Base-by-base conservation (phyloP, 2,329 filamentous ascomycete genomes). In the Talaromyces sp. region DNA sequence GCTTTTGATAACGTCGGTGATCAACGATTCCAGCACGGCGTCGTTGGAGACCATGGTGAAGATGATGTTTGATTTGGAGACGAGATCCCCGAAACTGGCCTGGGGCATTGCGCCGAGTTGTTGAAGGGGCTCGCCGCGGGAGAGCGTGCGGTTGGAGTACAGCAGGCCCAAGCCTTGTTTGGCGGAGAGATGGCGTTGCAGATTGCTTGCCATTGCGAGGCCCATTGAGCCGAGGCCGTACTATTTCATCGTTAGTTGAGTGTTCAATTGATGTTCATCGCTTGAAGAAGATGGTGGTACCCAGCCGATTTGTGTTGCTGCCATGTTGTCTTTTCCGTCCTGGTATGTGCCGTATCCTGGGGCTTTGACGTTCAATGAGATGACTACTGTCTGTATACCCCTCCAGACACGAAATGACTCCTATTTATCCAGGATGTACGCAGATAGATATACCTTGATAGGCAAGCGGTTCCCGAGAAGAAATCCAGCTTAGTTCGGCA, bases 191-290 rank as follows among this genome's bases (percentile, higher is more conserved):
- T 80, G 78, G 22, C 73, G 74, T 71, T 81, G 78, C 7, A 81
- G 73, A 63, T 81, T 81, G 54, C 71, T 73, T 63, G 79, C 78
- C 79, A 81, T 81, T 68, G 76, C 77, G 17, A 78, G 76, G 67
- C 79, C 79, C 79, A 81, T 81, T 38, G 79, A 81, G 45, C 79
- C 79, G 60, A 81, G 77, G 67, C 79, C 79, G 70, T 77, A 78
- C 76, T 78, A 43, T 29, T 56, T 2, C 11, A 22, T 19, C 5
- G 31, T 56, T 56, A 56, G 53, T 22, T 25, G 31, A 15, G 5
- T 8, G 31, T 38, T 56, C 29, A 25, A 1, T 15, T 36, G 31
- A 56, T 19, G 31, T 56, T 36, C 31, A 36, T 25, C 11, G n/a
- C 36, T 15, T 15, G 53, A 6, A 31, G 15, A 10, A 7, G 47